phyloP scores from a whole-genome alignment of 768 basidiomycete genomes.

The Boletus barrowsii region DNA sequence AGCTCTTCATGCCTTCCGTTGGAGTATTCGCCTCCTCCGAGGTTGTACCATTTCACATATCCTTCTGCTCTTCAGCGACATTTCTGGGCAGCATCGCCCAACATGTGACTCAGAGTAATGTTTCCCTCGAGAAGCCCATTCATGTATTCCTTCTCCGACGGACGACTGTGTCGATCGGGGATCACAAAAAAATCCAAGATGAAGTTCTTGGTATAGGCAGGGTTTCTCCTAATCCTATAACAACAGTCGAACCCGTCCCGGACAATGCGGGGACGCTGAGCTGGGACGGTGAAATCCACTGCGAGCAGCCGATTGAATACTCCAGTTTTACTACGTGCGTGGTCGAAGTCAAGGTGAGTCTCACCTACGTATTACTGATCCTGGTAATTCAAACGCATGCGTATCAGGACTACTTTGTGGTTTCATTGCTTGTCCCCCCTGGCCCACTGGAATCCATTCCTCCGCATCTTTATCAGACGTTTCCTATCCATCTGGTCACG shows the following conservation, averaged over 20 bases:
- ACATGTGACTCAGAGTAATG: slow-evolving; percentile 5
- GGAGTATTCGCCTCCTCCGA: slow-evolving; percentile 57
- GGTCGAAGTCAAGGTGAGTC: slow-evolving; percentile 49
- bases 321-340: slow-evolving; percentile 51
- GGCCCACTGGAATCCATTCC: slow-evolving; percentile 34
- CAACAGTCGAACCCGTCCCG: slow-evolving; percentile 34
- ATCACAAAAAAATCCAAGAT: slow-evolving; percentile 13
- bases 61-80: slow-evolving; percentile 48
- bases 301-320: slow-evolving; percentile 36
- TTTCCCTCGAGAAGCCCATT: slow-evolving; percentile 28
- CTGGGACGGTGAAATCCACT: slow-evolving; percentile 58
- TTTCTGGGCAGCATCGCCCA: slow-evolving; percentile 25
- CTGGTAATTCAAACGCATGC: neutral
- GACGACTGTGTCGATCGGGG: slow-evolving; percentile 37
- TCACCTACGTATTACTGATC: neutral
- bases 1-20: slow-evolving; percentile 63
- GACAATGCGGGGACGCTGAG: slow-evolving; percentile 42
- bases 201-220: slow-evolving; percentile 48
- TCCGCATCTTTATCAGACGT: slow-evolving; percentile 41
- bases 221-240: slow-evolving; percentile 34
- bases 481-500: slow-evolving; percentile 62
- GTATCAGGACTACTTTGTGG: slow-evolving; percentile 56
- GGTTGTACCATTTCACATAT: slow-evolving; percentile 63
- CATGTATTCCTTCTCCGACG: slow-evolving; percentile 59
- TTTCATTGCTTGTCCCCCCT: slow-evolving; percentile 42